These are phyloP conservation scores for Agaricus sinodeliciosus DNA, from an alignment of 768 basidiomycete genomes.

Conservation along the genomic window DNA sequence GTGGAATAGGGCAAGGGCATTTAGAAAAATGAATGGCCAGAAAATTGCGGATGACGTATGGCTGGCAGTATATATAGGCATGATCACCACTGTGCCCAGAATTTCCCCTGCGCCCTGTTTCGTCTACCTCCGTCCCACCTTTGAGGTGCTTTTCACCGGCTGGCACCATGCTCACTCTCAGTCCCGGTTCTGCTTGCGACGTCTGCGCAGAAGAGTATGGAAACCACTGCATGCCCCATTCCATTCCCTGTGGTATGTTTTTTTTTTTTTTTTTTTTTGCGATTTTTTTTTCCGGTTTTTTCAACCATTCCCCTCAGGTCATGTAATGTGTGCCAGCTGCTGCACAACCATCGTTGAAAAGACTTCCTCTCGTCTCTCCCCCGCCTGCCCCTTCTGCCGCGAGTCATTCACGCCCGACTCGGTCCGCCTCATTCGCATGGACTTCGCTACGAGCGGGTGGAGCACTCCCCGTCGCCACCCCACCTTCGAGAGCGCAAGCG, in stretches of 20 bases:
- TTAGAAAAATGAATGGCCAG: neutral
- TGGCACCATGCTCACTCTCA: slow-evolving; percentile 72
- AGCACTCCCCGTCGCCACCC: slow-evolving; percentile 56
- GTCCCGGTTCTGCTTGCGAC: slow-evolving; percentile 80
- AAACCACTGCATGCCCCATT: slow-evolving; percentile 66
- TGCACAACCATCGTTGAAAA: slow-evolving; percentile 80
- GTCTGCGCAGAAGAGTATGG: slow-evolving; percentile 86
- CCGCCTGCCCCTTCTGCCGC: slow-evolving; percentile 82
- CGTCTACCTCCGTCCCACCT: slow-evolving; percentile 29
- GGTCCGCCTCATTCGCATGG: slow-evolving; percentile 74
- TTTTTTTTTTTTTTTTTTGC: slow-evolving; percentile 18
- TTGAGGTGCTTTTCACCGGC: slow-evolving; percentile 37
- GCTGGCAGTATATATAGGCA: slow-evolving; percentile 32
- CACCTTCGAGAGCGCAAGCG: slow-evolving; percentile 41
- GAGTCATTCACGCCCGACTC: slow-evolving; percentile 61
- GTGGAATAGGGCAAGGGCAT: slow-evolving; percentile 9
- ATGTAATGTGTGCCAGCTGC: slow-evolving; percentile 73
- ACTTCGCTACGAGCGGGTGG: slow-evolving; percentile 65
- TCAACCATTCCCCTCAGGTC: slow-evolving; percentile 47
- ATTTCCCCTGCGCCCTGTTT: slow-evolving; percentile 41
- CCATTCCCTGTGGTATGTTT: slow-evolving; percentile 71
- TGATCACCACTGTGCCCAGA: slow-evolving; percentile 30
- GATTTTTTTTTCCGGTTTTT: slow-evolving; percentile 11
- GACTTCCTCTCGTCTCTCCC: slow-evolving; percentile 60
- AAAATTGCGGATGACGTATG: slow-evolving; percentile 26